Conservation (phyloP, 139 green algal species). For the Volvox africanus region DNA sequence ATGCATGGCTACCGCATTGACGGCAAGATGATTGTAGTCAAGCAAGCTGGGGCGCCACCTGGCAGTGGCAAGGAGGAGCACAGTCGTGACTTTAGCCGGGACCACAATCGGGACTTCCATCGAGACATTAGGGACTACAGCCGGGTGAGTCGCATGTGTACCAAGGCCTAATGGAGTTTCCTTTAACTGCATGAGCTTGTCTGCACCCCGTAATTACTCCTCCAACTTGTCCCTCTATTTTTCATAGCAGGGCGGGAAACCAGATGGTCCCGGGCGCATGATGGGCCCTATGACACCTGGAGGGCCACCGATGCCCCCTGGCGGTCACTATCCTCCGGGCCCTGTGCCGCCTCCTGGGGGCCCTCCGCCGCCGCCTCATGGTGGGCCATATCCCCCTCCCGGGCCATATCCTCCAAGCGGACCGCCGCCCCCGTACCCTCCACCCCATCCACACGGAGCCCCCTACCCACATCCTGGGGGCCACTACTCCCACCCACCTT, state of each 20-base stretch:
- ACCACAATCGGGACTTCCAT: background rate
- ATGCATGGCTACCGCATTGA: conserved; percentile 66
- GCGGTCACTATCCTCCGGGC: background rate
- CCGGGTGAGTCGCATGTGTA: background rate
- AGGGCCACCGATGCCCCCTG: background rate
- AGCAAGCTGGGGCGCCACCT: conserved; percentile 61
- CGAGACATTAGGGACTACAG: background rate
- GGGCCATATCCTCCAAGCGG: conserved; percentile 37
- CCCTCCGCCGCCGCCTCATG: conserved; percentile 16
- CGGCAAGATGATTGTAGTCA: conserved; percentile 62
- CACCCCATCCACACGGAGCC: background rate
- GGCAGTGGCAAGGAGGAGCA: conserved; percentile 9
- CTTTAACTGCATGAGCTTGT: too few relatives aligned
- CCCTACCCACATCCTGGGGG: background rate
- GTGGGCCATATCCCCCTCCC: background rate
- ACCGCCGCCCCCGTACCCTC: conserved; percentile 36
- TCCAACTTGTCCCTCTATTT: too few relatives aligned
- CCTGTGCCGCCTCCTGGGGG: conserved; percentile 18
- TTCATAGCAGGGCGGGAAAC: background rate
- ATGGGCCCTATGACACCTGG: conserved; percentile 11
- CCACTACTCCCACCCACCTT: background rate
- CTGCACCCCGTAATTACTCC: too few relatives aligned
- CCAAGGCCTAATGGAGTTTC: background rate
- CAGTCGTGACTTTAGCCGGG: background rate
- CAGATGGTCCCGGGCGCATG: conserved; percentile 15